Conservation (phyloP, 2,329 filamentous ascomycete genomes). For the Xylaria sp. region DNA sequence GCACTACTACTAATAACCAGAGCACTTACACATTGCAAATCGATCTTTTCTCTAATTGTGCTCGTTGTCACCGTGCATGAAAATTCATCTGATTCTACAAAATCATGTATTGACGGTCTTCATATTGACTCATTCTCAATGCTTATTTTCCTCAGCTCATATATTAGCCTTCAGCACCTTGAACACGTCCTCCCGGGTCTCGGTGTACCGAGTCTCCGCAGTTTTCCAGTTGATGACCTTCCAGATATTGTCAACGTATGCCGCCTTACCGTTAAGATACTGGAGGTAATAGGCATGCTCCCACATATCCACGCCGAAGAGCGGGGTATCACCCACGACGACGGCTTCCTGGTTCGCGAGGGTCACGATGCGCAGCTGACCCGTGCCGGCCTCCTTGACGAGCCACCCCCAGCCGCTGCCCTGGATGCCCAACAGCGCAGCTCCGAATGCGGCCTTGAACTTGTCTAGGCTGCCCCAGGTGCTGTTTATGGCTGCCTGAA, state of each 20-base stretch:
- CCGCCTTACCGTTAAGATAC: conserved; percentile 80
- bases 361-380: conserved; percentile 75
- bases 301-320: conserved; percentile 90
- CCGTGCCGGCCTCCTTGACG: conserved; percentile 69
- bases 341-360: conserved; percentile 90
- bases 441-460: conserved; percentile 74
- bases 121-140: not conserved
- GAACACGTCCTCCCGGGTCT: conserved; percentile 47
- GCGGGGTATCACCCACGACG: conserved; percentile 68
- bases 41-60: not conserved
- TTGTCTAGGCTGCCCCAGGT: conserved; percentile 75
- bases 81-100: not conserved
- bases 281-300: conserved; percentile 93
- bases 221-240: conserved; percentile 82
- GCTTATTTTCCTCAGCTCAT: conserved; percentile 6
- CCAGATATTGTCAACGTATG: conserved; percentile 81
- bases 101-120: not conserved
- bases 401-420: conserved; percentile 93
- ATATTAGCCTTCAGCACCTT: conserved; percentile 47
- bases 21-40: conserved; percentile 3
- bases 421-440: conserved; percentile 75
- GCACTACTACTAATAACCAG: conserved; percentile 25
- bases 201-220: conserved; percentile 68
- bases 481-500: conserved; percentile 69
- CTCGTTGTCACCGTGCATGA: not conserved